Percentiles rank a stretch among this genome's conserved stretches.
Conservation (phyloP, 2,329 filamentous ascomycete species). For the Colletotrichum navitas region DNA sequence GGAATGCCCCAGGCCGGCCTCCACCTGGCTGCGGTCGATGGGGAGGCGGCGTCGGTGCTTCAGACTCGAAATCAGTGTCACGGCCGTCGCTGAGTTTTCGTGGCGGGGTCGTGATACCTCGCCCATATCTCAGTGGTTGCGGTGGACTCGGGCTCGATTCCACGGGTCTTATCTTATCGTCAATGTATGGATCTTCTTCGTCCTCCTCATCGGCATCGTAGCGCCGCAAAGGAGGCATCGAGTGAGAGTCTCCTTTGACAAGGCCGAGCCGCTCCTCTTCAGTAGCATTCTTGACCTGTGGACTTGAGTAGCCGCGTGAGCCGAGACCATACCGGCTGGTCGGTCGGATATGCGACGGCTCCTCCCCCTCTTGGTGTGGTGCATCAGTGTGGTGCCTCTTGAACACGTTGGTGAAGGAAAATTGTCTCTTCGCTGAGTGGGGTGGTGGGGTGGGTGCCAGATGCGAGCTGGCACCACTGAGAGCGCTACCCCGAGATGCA, state of each 20-base stretch:
- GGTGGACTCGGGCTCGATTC: constrained; percentile 37
- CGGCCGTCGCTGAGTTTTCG: constrained; percentile 48
- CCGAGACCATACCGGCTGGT: constrained; percentile 44
- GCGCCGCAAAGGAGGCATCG: constrained; percentile 51
- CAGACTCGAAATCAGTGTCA: constrained; percentile 36
- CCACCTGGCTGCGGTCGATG: constrained; percentile 33
- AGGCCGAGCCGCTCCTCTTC: constrained; percentile 88
- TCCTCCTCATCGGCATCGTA: constrained; percentile 53
- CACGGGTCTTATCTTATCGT: constrained; percentile 44
- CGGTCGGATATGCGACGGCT: constrained; percentile 38
- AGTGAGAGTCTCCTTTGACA: constrained; percentile 76
- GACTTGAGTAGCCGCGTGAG: constrained; percentile 56
- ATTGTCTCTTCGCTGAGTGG: constrained; percentile 78
- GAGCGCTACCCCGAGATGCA: constrained; percentile 56
- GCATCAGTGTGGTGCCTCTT: constrained; percentile 59
- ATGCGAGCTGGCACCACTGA: constrained; percentile 57
- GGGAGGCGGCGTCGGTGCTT: constrained; percentile 38
- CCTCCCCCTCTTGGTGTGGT: constrained; percentile 45
- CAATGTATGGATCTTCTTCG: constrained; percentile 48
- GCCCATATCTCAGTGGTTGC: constrained; percentile 54
- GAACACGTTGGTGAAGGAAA: constrained; percentile 93
- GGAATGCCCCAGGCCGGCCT: constrained; percentile 28
- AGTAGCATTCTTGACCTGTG: constrained; percentile 67
- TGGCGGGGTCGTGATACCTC: constrained; percentile 57
- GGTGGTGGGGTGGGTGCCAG: constrained; percentile 72